Percentiles rank a stretch among this genome's conserved stretches.
Conservation (phyloP, 2,329 filamentous ascomycete genomes). For the Cladosporium colombiae region DNA sequence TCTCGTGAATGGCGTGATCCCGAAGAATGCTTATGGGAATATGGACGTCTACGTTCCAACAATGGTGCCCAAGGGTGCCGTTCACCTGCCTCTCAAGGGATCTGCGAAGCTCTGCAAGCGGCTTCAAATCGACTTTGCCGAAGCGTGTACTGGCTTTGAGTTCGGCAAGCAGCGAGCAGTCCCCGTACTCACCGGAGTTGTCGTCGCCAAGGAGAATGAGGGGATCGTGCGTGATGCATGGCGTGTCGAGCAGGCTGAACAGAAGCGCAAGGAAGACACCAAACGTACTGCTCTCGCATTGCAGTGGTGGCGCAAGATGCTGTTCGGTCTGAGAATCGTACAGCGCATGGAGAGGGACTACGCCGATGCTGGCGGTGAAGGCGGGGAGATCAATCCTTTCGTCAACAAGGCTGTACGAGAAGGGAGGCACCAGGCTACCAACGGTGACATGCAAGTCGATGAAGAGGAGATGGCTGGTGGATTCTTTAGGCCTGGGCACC, state of each 20-base stretch:
- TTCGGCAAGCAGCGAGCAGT: constrained; percentile 94
- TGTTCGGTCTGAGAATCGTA: constrained; percentile 81
- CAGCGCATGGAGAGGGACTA: constrained; percentile 77
- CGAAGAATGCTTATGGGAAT: constrained; percentile 93
- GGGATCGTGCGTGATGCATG: constrained; percentile 75
- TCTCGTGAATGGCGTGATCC: constrained; percentile 73
- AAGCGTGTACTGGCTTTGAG: constrained; percentile 94
- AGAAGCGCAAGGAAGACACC: constrained; percentile 74
- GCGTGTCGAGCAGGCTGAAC: constrained; percentile 71
- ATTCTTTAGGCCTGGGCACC: constrained; percentile 43
- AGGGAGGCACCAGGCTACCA: constrained; percentile 23
- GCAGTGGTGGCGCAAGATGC: constrained; percentile 79
- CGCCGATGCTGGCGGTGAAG: constrained; percentile 53
- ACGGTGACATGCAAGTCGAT: constrained; percentile 21
- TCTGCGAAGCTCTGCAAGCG: constrained; percentile 79
- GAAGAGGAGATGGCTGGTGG: constrained; percentile 41
- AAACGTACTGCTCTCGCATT: constrained; percentile 76
- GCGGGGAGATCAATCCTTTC: constrained; percentile 58
- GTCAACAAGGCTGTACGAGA: constrained; percentile 39
- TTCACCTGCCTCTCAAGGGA: constrained; percentile 78
- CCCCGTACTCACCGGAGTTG: constrained; percentile 85
- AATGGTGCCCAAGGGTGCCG: constrained; percentile 84
- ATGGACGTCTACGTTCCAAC: constrained; percentile 93
- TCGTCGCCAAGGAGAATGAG: constrained; percentile 79
- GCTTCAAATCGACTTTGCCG: constrained; percentile 83